Evolutionary conservation across 352 stramenopile species (phyloP), one percentile per base, ranked within the genome.

Genomic region (Plasmopara halstedii): DNA sequence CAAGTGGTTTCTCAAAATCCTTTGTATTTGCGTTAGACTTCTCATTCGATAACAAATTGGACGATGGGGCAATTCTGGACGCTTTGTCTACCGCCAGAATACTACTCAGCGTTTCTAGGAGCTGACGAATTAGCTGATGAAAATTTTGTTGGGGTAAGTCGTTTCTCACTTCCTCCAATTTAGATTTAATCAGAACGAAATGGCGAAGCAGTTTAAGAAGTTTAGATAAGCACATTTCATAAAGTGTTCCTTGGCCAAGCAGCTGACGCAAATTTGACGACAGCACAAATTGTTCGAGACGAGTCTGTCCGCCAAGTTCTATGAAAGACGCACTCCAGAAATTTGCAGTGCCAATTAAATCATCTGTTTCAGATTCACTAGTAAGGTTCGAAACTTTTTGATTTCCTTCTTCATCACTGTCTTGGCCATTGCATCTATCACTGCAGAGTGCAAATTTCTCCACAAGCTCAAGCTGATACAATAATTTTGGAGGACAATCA

Each of bases 161-260:
- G 22, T 56, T 66, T 22, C 56, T 62, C 44, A 70, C 50, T 13
- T 70, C 59, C 3, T 36, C 50, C 33, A 67, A 39, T 42, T 66
- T 59, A 10, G 51, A 61, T 39, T 81, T 65, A 2, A 88, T 59
- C 20, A 83, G 29, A 17, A 85, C 62, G 31, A 86, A 86, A 65
- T 86, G 76, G 5, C 71, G 69, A 27, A 90, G 53, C 18, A 90
- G 42, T 20, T 85, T 79, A n/a, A 87, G 55, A 26, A 90, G 44
- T 18, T 83, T 85, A 1, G 73, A 69, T 27, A 88, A 51, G 22
- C 73, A 85, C 73, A 87, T 83, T 8, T 80, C 47, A 9, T 62
- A 57, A 19, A 90, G 51, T 14, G 62, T 64, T 53, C 73, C 65
- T 38, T 77, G 62, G 6, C 32, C 51, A 34, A 66, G 50, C 18